Percentiles rank a stretch among this genome's conserved stretches.
Evolutionary conservation across 2,329 filamentous ascomycete species (phyloP).

Genomic region (Hymenotorrendiella dingleyae): DNA sequence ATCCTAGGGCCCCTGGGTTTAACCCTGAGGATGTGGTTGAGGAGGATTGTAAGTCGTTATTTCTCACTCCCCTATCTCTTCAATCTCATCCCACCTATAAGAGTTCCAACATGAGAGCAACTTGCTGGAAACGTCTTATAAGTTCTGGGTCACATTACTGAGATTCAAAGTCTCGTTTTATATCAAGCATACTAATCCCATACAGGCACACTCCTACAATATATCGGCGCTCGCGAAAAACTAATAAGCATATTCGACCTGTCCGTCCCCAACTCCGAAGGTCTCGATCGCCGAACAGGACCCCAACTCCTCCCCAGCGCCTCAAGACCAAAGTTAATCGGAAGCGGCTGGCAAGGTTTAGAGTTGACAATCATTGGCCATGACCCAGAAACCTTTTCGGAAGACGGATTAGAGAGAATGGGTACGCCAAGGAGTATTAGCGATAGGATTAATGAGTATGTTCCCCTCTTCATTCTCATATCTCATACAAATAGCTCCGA

Average conservation of each 20-base stretch:
- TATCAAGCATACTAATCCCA: too few relatives aligned
- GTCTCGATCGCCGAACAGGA: conserved; percentile 25
- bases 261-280: conserved; percentile 27
- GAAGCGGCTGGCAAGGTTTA: conserved; percentile 22
- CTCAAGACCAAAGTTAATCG: conserved; percentile 26
- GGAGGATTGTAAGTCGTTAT: conserved; percentile 24
- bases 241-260: conserved; percentile 27
- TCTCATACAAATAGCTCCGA: too few relatives aligned
- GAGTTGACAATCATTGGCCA: conserved; percentile 30
- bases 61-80: too few relatives aligned
- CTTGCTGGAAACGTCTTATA: too few relatives aligned
- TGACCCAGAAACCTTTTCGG: conserved; percentile 28
- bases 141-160: too few relatives aligned
- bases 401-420: conserved; percentile 29
- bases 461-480: not conserved
- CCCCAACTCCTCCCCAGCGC: conserved; percentile 25
- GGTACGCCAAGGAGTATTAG: conserved; percentile 28
- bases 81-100: too few relatives aligned
- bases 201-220: conserved; percentile 27
- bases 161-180: too few relatives aligned
- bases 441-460: conserved; percentile 31
- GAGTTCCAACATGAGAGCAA: too few relatives aligned
- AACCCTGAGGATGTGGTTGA: conserved; percentile 20
- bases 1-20: conserved; percentile 25
- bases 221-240: conserved; percentile 25